These are phyloP conservation scores for Boletus vinaceobasis DNA, from an alignment of 768 basidiomycete genomes.

Conservation along the genomic window DNA sequence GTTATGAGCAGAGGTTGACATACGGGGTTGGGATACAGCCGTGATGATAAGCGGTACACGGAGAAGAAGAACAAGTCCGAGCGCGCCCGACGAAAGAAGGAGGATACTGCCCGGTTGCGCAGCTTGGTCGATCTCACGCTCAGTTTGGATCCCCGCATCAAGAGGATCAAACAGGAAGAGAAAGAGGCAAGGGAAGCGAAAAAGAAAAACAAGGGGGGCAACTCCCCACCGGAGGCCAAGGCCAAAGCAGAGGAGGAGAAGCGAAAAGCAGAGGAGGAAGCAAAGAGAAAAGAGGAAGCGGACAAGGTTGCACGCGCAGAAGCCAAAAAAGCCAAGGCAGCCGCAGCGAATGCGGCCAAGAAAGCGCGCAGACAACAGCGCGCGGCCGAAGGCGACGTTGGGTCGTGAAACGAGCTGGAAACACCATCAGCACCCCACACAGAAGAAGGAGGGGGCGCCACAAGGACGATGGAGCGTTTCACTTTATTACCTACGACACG, in stretches of 20 bases:
- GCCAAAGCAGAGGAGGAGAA: conserved; percentile 54
- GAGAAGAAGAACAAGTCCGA: conserved; percentile 99
- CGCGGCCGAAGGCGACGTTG: conserved; percentile 38
- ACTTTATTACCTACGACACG: conserved; percentile 3
- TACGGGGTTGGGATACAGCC: conserved; percentile 43
- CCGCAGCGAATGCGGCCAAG: conserved; percentile 87
- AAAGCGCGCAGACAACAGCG: conserved; percentile 74
- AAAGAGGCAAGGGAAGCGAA: conserved; percentile 93
- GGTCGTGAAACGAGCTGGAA: conserved; percentile 3
- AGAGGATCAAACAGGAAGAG: conserved; percentile 93
- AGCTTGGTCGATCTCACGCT: conserved; percentile 84
- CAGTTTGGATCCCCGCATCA: conserved; percentile 89
- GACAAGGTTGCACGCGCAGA: conserved; percentile 74
- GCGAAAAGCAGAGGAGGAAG: conserved; percentile 67
- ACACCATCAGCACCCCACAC: not conserved
- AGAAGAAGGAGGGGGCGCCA: not conserved
- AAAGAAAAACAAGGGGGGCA: conserved; percentile 56
- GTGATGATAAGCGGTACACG: conserved; percentile 97
- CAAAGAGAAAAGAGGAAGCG: conserved; percentile 74
- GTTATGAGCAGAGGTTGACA: conserved; percentile 10
- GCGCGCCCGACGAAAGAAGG: conserved; percentile 94
- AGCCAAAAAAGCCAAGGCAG: conserved; percentile 81
- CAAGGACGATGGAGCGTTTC: not conserved
- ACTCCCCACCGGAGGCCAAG: conserved; percentile 45
- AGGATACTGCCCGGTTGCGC: conserved; percentile 89